These are phyloP conservation scores for Globisporangium barbulae DNA, from an alignment of 352 stramenopile species.

Conservation along the genomic window DNA sequence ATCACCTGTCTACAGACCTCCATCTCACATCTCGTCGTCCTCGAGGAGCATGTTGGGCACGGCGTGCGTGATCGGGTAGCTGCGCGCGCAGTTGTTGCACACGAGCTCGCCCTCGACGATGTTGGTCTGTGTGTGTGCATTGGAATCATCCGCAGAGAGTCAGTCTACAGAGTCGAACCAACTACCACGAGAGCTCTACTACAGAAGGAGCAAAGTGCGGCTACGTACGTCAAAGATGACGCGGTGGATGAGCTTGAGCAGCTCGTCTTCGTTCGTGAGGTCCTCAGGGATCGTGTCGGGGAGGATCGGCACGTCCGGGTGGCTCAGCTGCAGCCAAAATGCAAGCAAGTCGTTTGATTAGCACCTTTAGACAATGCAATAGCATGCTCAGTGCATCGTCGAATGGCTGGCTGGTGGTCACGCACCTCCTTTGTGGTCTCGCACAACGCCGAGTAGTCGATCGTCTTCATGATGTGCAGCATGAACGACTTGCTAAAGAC, in stretches of 20 bases:
- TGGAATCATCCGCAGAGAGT: not conserved
- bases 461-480: conserved; percentile 85
- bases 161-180: not conserved
- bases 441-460: conserved; percentile 75
- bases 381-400: too few species aligned
- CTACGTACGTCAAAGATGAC: conserved; percentile 77
- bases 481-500: conserved; percentile 84
- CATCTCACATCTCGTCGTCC: conserved; percentile 71
- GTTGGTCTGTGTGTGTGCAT: conserved; percentile 54
- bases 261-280: conserved; percentile 51
- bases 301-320: conserved; percentile 71
- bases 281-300: conserved; percentile 62
- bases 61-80: conserved; percentile 73
- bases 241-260: conserved; percentile 73
- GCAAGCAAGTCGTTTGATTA: not conserved
- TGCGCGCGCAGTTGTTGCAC: conserved; percentile 82
- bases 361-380: not conserved
- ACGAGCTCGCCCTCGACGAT: conserved; percentile 82
- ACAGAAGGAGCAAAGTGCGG: not conserved
- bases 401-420: not conserved
- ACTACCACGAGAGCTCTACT: too few species aligned
- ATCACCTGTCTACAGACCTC: not conserved
- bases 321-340: conserved; percentile 49
- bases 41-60: conserved; percentile 86
- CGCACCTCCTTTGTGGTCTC: conserved; percentile 73